Evolutionary conservation across 2,329 filamentous ascomycete species (phyloP), one percentile per base, ranked within the genome.

Genomic region (Botrytis pseudocinerea): DNA sequence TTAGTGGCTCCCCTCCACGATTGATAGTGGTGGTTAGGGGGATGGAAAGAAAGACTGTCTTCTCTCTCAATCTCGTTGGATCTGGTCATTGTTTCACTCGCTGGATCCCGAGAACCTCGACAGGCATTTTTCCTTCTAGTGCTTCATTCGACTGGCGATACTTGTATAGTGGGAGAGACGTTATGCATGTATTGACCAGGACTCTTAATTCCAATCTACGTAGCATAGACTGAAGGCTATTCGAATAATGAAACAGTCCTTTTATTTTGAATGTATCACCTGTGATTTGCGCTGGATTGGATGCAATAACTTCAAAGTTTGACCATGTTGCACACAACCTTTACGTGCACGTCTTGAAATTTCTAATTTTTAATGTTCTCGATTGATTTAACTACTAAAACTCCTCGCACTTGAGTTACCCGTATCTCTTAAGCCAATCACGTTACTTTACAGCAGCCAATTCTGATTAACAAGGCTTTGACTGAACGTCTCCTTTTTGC

Each of bases 11-110:
- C 61, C 61, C 59, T 70, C 57, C 57, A 48, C 69, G 16, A 9
- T 59, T 42, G 48, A 68, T 25, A 59, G 44, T 71, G 72, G 71
- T 69, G 72, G 61, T 46, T 44, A 70, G 60, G 66, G 63, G 74
- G 68, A 76, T 70, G 66, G 79, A 81, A 78, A 77, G 75, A 78
- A 84, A 86, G 84, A 83, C 87, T 90, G 88, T 90, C 88, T 90
- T 90, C 88, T 90, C 88, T 89, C 86, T 88, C 85, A 87, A 85
- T 85, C 82, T 81, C 79, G 77, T 73, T 42, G 65, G 75, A 71
- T 76, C 73, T 63, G 70, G 71, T 77, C 76, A 76, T 60, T 48
- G 60, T n/a, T 54, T 48, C 44, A 77, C 73, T 76, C 78, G 74
- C 77, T 73, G 63, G 64, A 65, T 75, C 74, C 73, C 74, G 77